Evolutionary conservation across 305 asterid genomes (phyloP), one percentile per base, ranked within the genome.

Genomic region (Fraxinus xanthoxyloides): DNA sequence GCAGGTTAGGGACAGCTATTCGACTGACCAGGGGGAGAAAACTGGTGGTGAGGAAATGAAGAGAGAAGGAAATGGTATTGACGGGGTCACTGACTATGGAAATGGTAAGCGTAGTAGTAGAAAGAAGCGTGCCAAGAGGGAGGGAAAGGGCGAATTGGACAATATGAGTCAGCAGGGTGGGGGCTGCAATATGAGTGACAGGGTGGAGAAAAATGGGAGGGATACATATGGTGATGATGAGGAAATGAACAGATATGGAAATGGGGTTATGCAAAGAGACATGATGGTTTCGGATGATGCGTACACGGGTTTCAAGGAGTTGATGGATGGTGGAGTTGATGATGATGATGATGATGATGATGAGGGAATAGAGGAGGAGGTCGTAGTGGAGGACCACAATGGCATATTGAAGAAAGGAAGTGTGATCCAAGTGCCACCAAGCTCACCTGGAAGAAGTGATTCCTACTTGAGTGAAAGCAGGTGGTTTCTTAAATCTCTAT

Each of bases 401-500:
- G 82, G 74, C 79, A 48, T 67, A 24, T 51, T 76, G 67, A 85
- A 82, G 83, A 86, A 88, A 83, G 88, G 36, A 63, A 75, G 78
- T 75, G 23, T 81, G 36, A 12, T 82, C 19, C 78, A 76, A 67
- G 30, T 84, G 17, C 79, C 88, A 70, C 81, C 84, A 63, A 89
- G 89, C 78, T 86, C 93, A 76, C 65, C 87, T 17, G 89, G 85
- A 76, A 75, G 85, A 61, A 82, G 79, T 79, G 97, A 87, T 77
- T 90, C 98, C 31, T 92, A 96, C 89, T 98, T 96, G 36, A 94
- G 97, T 75, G 97, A 93, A 82, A 93, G 95, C 88, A 92, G 99
- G 99, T 93, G 76, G 75, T 80, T 76, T 72, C 38, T 67, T 30
- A 13, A 5, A 26, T 30, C 74, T 76, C 15, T 5, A 77, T 67